Evolutionary conservation across 2,329 filamentous ascomycete species (phyloP).

Genomic region (Monosporascus sp.): DNA sequence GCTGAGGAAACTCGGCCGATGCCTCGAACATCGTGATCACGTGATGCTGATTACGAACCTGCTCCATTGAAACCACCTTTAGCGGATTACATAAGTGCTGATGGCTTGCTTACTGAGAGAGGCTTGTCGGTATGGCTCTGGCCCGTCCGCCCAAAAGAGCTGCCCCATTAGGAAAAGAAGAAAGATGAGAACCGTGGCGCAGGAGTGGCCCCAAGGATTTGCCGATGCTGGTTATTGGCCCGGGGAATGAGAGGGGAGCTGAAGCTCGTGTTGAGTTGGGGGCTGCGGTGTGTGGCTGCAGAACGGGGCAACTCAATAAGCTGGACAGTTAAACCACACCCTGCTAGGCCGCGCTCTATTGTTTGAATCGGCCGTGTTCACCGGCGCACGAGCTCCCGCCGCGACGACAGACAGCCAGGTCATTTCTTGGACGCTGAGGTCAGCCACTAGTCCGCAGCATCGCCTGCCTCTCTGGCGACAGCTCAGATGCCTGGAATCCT

Average conservation of each 20-base stretch:
- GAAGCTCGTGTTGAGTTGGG: no score
- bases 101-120: neutral
- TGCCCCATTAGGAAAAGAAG: constrained; percentile 1
- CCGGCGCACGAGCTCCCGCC: no score
- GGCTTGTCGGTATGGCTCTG: neutral
- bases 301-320: no score
- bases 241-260: neutral
- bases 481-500: neutral
- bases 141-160: neutral
- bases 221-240: neutral
- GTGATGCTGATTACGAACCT: neutral
- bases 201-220: neutral
- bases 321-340: no score
- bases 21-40: neutral
- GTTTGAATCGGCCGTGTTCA: no score
- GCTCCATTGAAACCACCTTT: neutral
- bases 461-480: neutral
- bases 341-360: no score
- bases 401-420: neutral
- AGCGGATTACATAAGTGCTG: neutral
- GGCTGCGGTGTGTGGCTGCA: no score
- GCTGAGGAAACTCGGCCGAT: neutral
- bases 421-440: neutral
- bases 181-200: neutral
- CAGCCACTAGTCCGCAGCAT: neutral